Conservation (phyloP, 2,329 filamentous ascomycete species). For the Rutstroemia sp. region DNA sequence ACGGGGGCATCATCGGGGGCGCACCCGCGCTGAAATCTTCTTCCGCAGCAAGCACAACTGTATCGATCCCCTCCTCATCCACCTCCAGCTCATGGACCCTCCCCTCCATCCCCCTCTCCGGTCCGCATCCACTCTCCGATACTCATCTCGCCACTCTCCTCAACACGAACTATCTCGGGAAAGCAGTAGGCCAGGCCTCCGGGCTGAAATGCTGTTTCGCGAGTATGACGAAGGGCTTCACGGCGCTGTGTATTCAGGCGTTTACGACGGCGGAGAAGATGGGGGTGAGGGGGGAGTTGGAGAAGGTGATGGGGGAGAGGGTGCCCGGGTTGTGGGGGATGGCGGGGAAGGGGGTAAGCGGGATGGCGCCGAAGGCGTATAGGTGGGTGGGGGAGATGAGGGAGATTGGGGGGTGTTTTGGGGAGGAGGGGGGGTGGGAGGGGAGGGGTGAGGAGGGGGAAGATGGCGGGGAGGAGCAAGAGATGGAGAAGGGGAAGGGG, state of each 20-base stretch:
- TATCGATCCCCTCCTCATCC: not conserved
- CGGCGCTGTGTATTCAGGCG: constrained; percentile 61
- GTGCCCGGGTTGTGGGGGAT: constrained; percentile 39
- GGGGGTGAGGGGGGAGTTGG: constrained; percentile 53
- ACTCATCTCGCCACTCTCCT: no score
- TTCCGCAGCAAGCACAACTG: constrained; percentile 38
- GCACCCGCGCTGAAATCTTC: constrained; percentile 40
- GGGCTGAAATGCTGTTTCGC: constrained; percentile 63
- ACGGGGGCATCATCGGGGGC: constrained; percentile 51
- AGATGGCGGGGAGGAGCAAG: constrained; percentile 22
- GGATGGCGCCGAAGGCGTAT: constrained; percentile 68
- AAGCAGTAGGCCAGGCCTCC: constrained; percentile 43
- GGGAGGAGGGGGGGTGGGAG: constrained; percentile 57
- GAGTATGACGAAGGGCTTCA: constrained; percentile 54
- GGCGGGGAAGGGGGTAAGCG: constrained; percentile 44
- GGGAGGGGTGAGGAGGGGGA: constrained; percentile 22
- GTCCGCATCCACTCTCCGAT: not conserved
- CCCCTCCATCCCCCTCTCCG: not conserved
- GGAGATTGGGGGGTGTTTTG: constrained; percentile 58
- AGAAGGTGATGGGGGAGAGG: constrained; percentile 44
- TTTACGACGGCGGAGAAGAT: constrained; percentile 61
- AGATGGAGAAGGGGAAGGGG: constrained; percentile 8
- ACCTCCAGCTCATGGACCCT: not conserved
- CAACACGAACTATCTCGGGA: no score
- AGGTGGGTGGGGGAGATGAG: constrained; percentile 73